phyloP scores from a whole-genome alignment of 441 rosid genomes.

The Capsella rubella region DNA sequence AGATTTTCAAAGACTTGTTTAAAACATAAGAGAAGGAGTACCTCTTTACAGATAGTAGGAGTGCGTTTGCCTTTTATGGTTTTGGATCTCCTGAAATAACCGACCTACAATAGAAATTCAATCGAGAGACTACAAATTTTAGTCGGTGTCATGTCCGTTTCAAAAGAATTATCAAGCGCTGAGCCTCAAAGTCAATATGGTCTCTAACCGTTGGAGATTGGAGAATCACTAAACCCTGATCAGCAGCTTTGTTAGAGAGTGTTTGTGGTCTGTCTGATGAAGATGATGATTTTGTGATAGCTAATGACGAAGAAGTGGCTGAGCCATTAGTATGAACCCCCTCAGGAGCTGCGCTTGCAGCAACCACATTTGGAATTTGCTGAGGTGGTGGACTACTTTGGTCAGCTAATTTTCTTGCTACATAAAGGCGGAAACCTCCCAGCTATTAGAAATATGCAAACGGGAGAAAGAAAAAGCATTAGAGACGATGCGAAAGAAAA shows the following conservation, averaged over 20 bases:
- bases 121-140: not conserved
- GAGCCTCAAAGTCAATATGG: conserved; percentile 35
- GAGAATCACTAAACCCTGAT: conserved; percentile 79
- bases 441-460: conserved; percentile 57
- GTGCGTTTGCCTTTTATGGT: conserved; percentile 80
- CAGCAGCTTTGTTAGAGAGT: conserved; percentile 69
- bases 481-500: conserved; percentile 12
- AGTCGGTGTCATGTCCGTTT: not conserved
- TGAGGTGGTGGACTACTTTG: conserved; percentile 50
- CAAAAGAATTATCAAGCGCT: not conserved
- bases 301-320: conserved; percentile 63
- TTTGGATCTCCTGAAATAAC: conserved; percentile 76
- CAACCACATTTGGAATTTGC: conserved; percentile 46
- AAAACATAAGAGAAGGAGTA: conserved; percentile 29
- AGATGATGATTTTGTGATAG: conserved; percentile 56
- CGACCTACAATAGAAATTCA: conserved; percentile 55
- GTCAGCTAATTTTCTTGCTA: conserved; percentile 58
- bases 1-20: not conserved
- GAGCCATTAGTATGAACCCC: conserved; percentile 56
- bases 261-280: conserved; percentile 52
- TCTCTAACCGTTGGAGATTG: conserved; percentile 77
- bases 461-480: not conserved
- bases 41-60: conserved; percentile 88
- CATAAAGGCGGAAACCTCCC: conserved; percentile 73
- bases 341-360: conserved; percentile 41